A percentile compares a stretch with the other conserved stretches of the same genome.
phyloP scores from a whole-genome alignment of 164 flowering plant genomes.

The Platanus orientalis region DNA sequence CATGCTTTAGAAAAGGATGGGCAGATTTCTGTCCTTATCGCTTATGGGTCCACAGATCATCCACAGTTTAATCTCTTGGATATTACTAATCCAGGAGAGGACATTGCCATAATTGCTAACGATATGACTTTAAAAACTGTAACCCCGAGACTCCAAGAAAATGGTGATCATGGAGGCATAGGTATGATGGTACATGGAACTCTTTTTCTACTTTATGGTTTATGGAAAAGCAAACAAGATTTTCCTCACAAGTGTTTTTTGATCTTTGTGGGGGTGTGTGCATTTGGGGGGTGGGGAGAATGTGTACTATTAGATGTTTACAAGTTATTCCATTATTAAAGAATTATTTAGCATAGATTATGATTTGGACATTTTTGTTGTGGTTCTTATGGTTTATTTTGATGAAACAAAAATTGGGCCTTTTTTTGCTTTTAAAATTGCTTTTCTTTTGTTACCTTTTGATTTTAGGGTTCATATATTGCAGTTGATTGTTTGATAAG shows the following conservation, averaged over 20 bases:
- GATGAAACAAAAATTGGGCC: no score
- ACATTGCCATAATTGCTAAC: conserved; percentile 16
- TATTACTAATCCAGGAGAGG: conserved; percentile 23
- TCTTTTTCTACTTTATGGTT: background rate
- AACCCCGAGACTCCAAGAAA: conserved; percentile 10
- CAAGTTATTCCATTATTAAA: no score
- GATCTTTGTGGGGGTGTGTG: background rate
- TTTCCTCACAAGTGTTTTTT: background rate
- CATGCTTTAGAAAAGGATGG: conserved; percentile 14
- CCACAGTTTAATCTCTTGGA: conserved; percentile 29
- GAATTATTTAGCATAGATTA: no score
- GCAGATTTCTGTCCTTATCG: conserved; percentile 17
- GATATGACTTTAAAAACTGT: background rate
- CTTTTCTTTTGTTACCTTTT: background rate
- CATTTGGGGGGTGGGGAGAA: no score
- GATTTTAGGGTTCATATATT: no score
- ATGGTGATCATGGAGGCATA: conserved; percentile 2
- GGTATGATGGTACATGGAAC: background rate
- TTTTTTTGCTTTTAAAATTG: no score
- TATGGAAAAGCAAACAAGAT: background rate
- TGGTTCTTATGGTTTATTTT: no score
- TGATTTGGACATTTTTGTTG: no score
- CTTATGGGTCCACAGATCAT: conserved; percentile 27
- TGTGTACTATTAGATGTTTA: no score
- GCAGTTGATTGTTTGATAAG: no score